Percentiles rank a stretch among this genome's conserved stretches.
These are phyloP conservation scores for Eucalyptus urophylla DNA, from an alignment of 345 rosid genomes.

Conservation along the genomic window DNA sequence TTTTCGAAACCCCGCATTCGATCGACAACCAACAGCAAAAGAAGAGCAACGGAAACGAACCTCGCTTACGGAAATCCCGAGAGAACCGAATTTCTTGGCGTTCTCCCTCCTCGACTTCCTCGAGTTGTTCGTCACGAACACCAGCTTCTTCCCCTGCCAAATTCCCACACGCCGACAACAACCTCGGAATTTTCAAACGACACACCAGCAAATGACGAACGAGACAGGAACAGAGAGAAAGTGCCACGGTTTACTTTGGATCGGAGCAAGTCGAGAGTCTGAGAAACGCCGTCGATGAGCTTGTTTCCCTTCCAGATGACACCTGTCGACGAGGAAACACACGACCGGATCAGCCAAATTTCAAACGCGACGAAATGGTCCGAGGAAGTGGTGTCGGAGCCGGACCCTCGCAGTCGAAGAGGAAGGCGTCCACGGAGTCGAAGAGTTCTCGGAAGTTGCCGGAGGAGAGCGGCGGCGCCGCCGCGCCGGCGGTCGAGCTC, in stretches of 20 bases:
- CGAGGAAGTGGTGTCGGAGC: background rate
- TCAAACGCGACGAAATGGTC: background rate
- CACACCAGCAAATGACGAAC: background rate
- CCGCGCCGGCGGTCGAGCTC: background rate
- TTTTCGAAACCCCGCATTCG: too few species aligned
- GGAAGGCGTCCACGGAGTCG: slow-evolving; percentile 32
- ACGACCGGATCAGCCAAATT: background rate
- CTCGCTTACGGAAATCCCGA: slow-evolving; percentile 71
- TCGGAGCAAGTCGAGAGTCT: slow-evolving; percentile 58
- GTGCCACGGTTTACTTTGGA: slow-evolving; percentile 23
- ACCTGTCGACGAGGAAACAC: slow-evolving; percentile 16
- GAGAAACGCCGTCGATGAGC: slow-evolving; percentile 62
- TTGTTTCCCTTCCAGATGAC: slow-evolving; percentile 94
- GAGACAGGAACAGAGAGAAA: background rate
- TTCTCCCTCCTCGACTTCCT: slow-evolving; percentile 63
- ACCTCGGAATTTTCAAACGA: background rate
- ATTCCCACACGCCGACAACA: background rate
- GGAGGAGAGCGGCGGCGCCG: slow-evolving; percentile 11
- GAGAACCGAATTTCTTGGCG: slow-evolving; percentile 52
- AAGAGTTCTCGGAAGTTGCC: slow-evolving; percentile 2
- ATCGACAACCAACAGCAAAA: background rate
- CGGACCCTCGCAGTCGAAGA: slow-evolving; percentile 37
- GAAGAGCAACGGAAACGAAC: slow-evolving; percentile 4
- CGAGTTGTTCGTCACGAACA: slow-evolving; percentile 85
- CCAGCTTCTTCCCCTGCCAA: slow-evolving; percentile 63